Evolutionary conservation across 768 basidiomycete species (phyloP).

Genomic region (Obba rivulosa): DNA sequence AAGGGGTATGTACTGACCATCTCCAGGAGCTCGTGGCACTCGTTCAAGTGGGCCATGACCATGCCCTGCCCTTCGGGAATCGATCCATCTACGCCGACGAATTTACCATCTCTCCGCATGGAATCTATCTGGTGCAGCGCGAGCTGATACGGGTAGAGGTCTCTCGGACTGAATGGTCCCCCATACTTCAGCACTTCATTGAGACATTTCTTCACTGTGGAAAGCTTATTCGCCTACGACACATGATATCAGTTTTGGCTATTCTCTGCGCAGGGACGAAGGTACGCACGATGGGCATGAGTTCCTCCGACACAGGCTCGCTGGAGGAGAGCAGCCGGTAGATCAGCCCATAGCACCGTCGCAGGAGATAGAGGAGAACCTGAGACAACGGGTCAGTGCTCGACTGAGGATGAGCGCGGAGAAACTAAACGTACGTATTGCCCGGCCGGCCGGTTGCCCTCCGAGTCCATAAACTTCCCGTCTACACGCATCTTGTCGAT

Average conservation of each 20-base stretch:
- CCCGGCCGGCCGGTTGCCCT: conserved; percentile 86
- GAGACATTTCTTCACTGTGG: conserved; percentile 93
- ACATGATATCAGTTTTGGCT: neutral
- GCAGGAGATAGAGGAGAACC: conserved; percentile 88
- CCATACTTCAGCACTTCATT: conserved; percentile 96
- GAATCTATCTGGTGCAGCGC: conserved; percentile 94
- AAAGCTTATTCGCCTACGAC: conserved; percentile 85
- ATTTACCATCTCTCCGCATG: conserved; percentile 89
- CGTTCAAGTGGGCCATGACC: conserved; percentile 91
- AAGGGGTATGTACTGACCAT: conserved; percentile 54
- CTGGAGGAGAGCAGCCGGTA: conserved; percentile 90
- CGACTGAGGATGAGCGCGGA: neutral
- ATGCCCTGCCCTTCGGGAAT: conserved; percentile 97
- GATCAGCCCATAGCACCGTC: conserved; percentile 94
- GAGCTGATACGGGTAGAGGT: conserved; percentile 96
- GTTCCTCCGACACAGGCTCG: conserved; percentile 95
- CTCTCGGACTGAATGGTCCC: conserved; percentile 86
- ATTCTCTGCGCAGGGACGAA: neutral
- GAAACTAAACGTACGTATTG: conserved; percentile 73
- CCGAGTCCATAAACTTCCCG: conserved; percentile 93
- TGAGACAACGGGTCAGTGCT: conserved; percentile 25
- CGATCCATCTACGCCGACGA: conserved; percentile 79
- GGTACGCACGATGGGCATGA: conserved; percentile 86
- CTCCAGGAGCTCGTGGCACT: conserved; percentile 93
- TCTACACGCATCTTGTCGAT: conserved; percentile 97